Evolutionary conservation across 2,329 filamentous ascomycete species (phyloP).

Genomic region (Leptodontidium sp.): DNA sequence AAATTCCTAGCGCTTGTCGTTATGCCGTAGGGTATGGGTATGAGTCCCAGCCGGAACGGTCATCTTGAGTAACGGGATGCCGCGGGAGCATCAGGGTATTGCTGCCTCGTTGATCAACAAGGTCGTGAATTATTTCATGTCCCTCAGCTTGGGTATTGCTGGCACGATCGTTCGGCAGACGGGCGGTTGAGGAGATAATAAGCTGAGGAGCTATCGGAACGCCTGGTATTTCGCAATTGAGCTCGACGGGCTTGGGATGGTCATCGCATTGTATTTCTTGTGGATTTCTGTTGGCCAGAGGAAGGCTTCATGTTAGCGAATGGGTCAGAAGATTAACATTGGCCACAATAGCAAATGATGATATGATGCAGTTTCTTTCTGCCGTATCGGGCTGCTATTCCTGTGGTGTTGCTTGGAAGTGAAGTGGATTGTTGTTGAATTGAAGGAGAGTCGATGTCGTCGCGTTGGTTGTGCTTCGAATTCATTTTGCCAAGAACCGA

Average conservation of each 20-base stretch:
- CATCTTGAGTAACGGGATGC: conserved; percentile 60
- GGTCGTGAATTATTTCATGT: conserved; percentile 52
- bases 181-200: conserved; percentile 29
- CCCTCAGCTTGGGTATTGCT: conserved; percentile 52
- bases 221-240: conserved; percentile 53
- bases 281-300: conserved; percentile 21
- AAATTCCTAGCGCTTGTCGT: conserved; percentile 65
- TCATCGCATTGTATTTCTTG: conserved; percentile 23
- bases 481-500: too few relatives aligned
- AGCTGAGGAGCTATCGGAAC: conserved; percentile 48
- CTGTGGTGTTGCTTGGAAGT: too few relatives aligned
- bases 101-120: conserved; percentile 58
- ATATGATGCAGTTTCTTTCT: too few relatives aligned
- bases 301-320: conserved; percentile 14
- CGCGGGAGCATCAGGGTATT: conserved; percentile 56
- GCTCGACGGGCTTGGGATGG: conserved; percentile 40
- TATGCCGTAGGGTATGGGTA: conserved; percentile 61
- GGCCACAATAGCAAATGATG: too few relatives aligned
- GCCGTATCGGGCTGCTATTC: too few relatives aligned
- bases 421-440: too few relatives aligned
- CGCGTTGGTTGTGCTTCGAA: too few relatives aligned
- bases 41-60: conserved; percentile 61
- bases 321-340: too few relatives aligned
- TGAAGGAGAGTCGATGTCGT: too few relatives aligned
- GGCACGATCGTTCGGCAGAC: conserved; percentile 47